A percentile compares a stretch with the other conserved stretches of the same genome.
Evolutionary conservation across 1,284 basidiomycete genomes (phyloP).

Genomic region (Cerrena zonata): DNA sequence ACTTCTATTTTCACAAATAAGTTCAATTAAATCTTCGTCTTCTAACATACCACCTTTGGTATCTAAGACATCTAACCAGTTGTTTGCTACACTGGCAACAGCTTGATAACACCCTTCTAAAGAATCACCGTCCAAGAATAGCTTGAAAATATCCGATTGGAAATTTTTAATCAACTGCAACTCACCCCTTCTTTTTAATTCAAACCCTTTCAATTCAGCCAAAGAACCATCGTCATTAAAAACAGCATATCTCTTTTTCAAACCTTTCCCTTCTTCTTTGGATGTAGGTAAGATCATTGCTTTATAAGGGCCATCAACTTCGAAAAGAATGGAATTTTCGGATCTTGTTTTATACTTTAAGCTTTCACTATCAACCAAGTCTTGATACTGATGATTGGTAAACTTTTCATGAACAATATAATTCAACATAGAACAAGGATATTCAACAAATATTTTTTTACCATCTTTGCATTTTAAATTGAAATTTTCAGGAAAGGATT

Average conservation of each 20-base stretch:
- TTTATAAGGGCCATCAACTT: slow-evolving; percentile 95
- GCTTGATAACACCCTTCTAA: slow-evolving; percentile 93
- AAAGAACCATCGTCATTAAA: slow-evolving; percentile 97
- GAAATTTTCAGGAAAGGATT: slow-evolving; percentile 97
- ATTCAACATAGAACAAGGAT: slow-evolving; percentile 99
- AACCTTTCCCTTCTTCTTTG: slow-evolving; percentile 96
- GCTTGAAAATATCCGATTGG: slow-evolving; percentile 97
- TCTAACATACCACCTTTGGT: slow-evolving; percentile 78
- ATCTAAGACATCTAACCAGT: slow-evolving; percentile 96
- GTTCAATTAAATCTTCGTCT: slow-evolving; percentile 92
- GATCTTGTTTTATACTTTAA: slow-evolving; percentile 86
- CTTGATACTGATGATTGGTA: slow-evolving; percentile 98
- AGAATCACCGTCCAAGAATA: slow-evolving; percentile 88
- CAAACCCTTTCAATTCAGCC: slow-evolving; percentile 97
- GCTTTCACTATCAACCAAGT: slow-evolving; percentile 77
- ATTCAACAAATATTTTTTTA: slow-evolving; percentile 88
- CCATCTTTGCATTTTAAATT: slow-evolving; percentile 86
- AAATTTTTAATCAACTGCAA: slow-evolving; percentile 99
- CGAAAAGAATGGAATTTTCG: slow-evolving; percentile 99
- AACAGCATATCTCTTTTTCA: slow-evolving; percentile 99
- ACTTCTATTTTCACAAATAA: slow-evolving; percentile 97
- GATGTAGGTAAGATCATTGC: slow-evolving; percentile 99
- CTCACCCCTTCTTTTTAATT: slow-evolving; percentile 96
- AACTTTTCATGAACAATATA: slow-evolving; percentile 94
- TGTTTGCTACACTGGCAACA: slow-evolving; percentile 90